Base-by-base conservation (phyloP, 768 basidiomycete genomes). In the Hypholoma sublateritium region DNA sequence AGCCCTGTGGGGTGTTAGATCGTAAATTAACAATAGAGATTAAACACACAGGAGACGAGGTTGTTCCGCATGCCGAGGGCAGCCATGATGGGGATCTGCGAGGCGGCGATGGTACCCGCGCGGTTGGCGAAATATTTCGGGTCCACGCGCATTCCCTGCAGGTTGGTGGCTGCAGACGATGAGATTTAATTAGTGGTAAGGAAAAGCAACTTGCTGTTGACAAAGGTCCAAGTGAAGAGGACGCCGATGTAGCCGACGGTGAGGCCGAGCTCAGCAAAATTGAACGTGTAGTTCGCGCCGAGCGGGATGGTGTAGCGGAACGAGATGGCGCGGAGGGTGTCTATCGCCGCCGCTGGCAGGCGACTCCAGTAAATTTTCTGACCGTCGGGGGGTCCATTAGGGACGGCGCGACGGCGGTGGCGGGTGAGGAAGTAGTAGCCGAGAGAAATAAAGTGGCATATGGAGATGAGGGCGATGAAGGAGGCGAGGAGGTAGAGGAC, bases 61-160 rank as follows among this genome's bases (percentile, higher is more conserved):
- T 87, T 87, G 67, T 88, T 87, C 25, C 82, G 82, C 59, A 80
- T 82, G 1, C 83, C 84, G 22, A 88, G 75, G 2, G 78, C 84
- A 14, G 79, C 74, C 63, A 87, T 71, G 17, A 88, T 71, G 1
- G 84, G 80, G 0, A 84, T 67, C 65, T 88, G 84, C 37, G 72
- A 72, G 14, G 72, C 66, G 1, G 77, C 81, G 21, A 84, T 74
- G 25, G 69, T 67, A 0, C 73, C 79, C 1, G 77, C 72, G 24
- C 77, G 70, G 56, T 81, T 76, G 25, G 70, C 72, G 59, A 68
- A 77, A 59, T 77, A 77, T 50, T 70, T 66, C 0, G 75, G 71
- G 55, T 74, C 73, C 19, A 70, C 67, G 39, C 55, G 66, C 34
- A 71, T 51, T 11, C 74, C 74, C 17, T 67, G 56, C 16, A 65